These are phyloP conservation scores for Aspergillus fructus DNA, from an alignment of 2,329 filamentous ascomycete genomes.

Conservation along the genomic window DNA sequence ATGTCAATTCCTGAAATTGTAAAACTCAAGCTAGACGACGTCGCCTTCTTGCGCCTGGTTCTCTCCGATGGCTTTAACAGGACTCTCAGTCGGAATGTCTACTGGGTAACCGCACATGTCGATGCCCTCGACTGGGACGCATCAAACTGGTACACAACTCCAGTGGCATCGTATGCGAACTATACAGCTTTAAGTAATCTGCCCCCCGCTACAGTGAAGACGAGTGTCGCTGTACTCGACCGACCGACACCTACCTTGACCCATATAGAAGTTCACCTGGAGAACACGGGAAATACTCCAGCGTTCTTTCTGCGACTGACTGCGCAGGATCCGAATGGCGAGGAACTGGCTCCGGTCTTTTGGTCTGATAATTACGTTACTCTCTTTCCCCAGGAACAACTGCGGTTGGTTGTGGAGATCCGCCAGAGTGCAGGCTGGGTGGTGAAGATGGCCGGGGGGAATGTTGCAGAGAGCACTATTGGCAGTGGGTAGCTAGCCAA, in stretches of 20 bases:
- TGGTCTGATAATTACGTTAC: constrained; percentile 67
- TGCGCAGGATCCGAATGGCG: constrained; percentile 45
- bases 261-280: constrained; percentile 42
- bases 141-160: constrained; percentile 61
- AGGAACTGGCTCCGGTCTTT: constrained; percentile 52
- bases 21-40: constrained; percentile 37
- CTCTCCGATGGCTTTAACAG: constrained; percentile 37
- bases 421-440: constrained; percentile 4
- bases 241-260: not conserved
- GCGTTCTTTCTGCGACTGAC: constrained; percentile 59
- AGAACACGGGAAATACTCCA: constrained; percentile 54
- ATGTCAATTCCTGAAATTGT: constrained; percentile 31
- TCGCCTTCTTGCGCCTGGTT: constrained; percentile 53
- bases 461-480: constrained; percentile 13
- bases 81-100: constrained; percentile 57
- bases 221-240: constrained; percentile 17
- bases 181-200: constrained; percentile 48
- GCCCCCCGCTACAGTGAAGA: constrained; percentile 37
- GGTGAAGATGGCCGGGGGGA: constrained; percentile 25
- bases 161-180: constrained; percentile 53
- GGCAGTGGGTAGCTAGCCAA: not conserved
- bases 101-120: constrained; percentile 53
- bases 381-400: constrained; percentile 56
- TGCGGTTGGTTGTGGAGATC: constrained; percentile 40
- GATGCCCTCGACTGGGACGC: constrained; percentile 57